These are phyloP conservation scores for Suillus weaverae DNA, from an alignment of 768 basidiomycete species.

Conservation along the genomic window DNA sequence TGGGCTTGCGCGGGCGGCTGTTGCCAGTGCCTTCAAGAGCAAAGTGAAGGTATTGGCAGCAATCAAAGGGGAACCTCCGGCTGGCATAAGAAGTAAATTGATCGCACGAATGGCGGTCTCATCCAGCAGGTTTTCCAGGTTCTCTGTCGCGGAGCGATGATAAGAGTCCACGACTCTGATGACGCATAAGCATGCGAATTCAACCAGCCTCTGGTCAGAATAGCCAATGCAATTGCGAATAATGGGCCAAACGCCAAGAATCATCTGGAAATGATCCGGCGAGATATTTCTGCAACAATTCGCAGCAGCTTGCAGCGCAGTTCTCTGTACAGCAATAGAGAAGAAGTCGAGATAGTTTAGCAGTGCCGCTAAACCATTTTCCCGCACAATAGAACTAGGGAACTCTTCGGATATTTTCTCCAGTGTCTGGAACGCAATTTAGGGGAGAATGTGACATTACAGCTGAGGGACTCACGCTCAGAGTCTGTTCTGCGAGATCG, in stretches of 20 bases:
- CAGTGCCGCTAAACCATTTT: conserved; percentile 90
- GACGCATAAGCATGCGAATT: conserved; percentile 92
- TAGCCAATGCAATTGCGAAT: conserved; percentile 90
- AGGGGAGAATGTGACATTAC: conserved; percentile 15
- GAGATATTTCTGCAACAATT: conserved; percentile 96
- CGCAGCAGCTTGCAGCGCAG: conserved; percentile 92
- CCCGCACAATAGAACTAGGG: conserved; percentile 92
- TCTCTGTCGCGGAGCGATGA: conserved; percentile 78
- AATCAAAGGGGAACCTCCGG: conserved; percentile 83
- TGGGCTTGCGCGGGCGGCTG: conserved; percentile 84
- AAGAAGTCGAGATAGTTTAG: conserved; percentile 98
- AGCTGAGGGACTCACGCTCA: conserved; percentile 70
- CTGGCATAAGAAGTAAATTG: conserved; percentile 81
- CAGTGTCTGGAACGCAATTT: conserved; percentile 63
- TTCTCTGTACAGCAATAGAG: conserved; percentile 95
- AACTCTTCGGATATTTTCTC: conserved; percentile 99
- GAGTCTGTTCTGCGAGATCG: conserved; percentile 95
- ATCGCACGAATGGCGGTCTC: conserved; percentile 77
- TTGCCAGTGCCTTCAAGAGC: conserved; percentile 82
- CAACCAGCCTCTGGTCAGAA: conserved; percentile 95
- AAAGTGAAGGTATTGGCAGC: conserved; percentile 87
- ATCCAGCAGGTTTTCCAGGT: conserved; percentile 85
- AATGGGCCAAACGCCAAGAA: conserved; percentile 88
- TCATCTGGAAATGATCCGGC: conserved; percentile 85
- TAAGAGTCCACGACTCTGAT: conserved; percentile 94